Evolutionary conservation across 148 eudicot genomes (phyloP), one percentile per base, ranked within the genome.

Genomic region (Chenopodium suecicum): DNA sequence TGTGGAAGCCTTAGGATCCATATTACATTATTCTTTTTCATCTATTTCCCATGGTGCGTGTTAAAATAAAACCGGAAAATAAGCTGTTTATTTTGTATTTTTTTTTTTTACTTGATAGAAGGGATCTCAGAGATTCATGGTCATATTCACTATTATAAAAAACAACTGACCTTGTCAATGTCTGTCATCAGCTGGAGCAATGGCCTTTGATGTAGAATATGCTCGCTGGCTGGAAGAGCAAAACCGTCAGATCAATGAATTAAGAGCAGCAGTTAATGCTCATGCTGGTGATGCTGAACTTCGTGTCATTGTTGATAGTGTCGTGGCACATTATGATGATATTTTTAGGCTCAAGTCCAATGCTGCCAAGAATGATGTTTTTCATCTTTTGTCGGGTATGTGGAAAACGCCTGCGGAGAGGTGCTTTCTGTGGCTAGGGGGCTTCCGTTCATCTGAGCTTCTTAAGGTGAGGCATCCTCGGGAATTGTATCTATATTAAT

Each of bases 341-440:
- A 78, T 87, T 19, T 89, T 87, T 83, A 82, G 89, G 81, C 82
- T 89, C 20, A 89, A 89, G 75, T 83, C 82, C 34, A 86, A 83
- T 82, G 91, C 91, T 68, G 91, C 91, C 76, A 89, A 89, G 80
- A 84, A 86, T 76, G 91, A 89, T 32, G 91, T 89, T 75, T 89
- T 89, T 60, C 91, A 89, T 86, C 85, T 89, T 78, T 81, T 89
- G 72, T 89, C 89, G 69, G 91, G 91, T 66, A 89, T 89, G 91
- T 89, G 91, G 91, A 86, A 85, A 78, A 89, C 91, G 27, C 91
- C 89, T 60, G 91, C 91, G 17, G 91, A 89, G 85, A 87, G 91
- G 79, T 89, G 91, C 54, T 89, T 89, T 83, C 72, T 87, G 73
- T 89, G 91, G 91, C 79, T 89, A 50, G 91, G 91, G 44, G 91